phyloP scores from a whole-genome alignment of 2,329 filamentous ascomycete genomes.

The Raffaelea deltoideospora region DNA sequence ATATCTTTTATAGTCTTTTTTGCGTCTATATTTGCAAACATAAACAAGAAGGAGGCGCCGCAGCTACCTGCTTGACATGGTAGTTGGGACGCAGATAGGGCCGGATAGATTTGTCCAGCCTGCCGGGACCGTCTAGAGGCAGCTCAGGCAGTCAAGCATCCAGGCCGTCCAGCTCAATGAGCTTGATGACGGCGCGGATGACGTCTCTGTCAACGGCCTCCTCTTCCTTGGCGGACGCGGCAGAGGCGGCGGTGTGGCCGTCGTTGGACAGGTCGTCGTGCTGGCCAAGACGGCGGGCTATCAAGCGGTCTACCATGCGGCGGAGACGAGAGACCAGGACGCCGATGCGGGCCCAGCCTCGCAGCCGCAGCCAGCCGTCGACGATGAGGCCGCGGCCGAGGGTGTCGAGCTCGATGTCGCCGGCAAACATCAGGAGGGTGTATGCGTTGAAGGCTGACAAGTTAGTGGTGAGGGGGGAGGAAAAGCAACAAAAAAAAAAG shows the following conservation, averaged over 20 bases:
- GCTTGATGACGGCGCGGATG: constrained; percentile 58
- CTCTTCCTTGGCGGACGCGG: constrained; percentile 13
- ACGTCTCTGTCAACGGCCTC: constrained; percentile 48
- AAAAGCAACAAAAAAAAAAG: constrained; percentile 74
- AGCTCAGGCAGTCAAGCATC: too few relatives aligned
- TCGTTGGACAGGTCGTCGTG: constrained; percentile 35
- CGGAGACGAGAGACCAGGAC: constrained; percentile 73
- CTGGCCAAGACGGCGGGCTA: constrained; percentile 68
- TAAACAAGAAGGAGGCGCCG: too few relatives aligned
- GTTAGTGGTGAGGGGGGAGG: constrained; percentile 17
- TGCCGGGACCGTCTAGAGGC: too few relatives aligned
- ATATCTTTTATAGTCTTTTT: too few relatives aligned
- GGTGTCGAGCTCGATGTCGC: constrained; percentile 75
- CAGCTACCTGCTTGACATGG: too few relatives aligned
- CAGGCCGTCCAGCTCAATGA: constrained; percentile 82
- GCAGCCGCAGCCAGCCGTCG: constrained; percentile 74
- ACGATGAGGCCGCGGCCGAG: constrained; percentile 75
- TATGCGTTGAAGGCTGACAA: constrained; percentile 72
- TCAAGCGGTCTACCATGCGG: constrained; percentile 71
- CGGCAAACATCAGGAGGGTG: constrained; percentile 75
- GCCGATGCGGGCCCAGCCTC: constrained; percentile 90
- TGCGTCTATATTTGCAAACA: too few relatives aligned
- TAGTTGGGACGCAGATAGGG: too few relatives aligned
- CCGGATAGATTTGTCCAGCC: too few relatives aligned
- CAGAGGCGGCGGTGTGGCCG: not conserved